Conservation (phyloP, 768 basidiomycete species). For the Mycena latifolia region DNA sequence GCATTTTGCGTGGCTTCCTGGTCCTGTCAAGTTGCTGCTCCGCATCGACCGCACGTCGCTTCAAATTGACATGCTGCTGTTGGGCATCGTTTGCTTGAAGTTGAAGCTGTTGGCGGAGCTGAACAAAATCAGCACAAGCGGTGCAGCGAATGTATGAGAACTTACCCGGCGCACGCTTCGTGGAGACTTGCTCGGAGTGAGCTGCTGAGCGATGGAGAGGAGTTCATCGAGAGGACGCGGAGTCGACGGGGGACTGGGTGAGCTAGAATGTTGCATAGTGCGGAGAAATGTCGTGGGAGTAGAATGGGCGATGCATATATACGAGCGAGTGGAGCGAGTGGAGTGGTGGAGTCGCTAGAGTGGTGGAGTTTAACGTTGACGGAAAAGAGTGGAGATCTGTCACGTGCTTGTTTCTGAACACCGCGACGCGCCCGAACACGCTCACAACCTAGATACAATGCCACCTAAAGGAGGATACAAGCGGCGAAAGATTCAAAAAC, state of each 20-base stretch:
- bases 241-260: neutral
- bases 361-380: too few relatives aligned
- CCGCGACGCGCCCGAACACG: too few relatives aligned
- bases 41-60: constrained; percentile 4
- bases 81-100: neutral
- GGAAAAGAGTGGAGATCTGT: too few relatives aligned
- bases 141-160: neutral
- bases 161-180: neutral
- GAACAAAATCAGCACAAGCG: neutral
- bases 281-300: neutral
- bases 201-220: neutral
- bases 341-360: too few relatives aligned
- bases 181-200: neutral
- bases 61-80: neutral
- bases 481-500: neutral
- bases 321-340: too few relatives aligned
- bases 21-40: neutral
- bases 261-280: neutral
- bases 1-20: neutral
- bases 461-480: constrained; percentile 3
- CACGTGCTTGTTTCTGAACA: too few relatives aligned
- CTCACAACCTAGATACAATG: neutral
- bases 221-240: neutral
- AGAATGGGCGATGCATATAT: too few relatives aligned
- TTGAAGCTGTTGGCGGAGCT: neutral